These are phyloP conservation scores for Meredithiella fracta DNA, from an alignment of 2,329 filamentous ascomycete species.

Conservation along the genomic window DNA sequence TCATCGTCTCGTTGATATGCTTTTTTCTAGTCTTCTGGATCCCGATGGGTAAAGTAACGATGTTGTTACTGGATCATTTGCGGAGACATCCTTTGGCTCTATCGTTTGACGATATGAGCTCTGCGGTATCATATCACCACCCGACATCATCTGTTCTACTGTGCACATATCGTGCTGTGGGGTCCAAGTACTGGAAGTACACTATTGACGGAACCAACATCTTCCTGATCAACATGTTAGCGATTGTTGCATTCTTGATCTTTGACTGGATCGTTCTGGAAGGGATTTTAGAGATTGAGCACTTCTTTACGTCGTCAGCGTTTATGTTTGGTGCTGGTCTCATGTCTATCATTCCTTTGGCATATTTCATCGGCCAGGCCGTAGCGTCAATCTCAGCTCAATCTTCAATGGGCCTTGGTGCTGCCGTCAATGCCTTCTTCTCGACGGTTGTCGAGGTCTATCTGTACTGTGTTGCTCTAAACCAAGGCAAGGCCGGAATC, in stretches of 20 bases:
- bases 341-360: constrained; percentile 84
- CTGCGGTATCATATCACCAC: constrained; percentile 51
- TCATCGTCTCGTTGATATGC: constrained; percentile 73
- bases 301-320: constrained; percentile 62
- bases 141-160: constrained; percentile 75
- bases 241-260: constrained; percentile 84
- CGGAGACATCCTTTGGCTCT: constrained; percentile 82
- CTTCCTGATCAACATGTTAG: constrained; percentile 93
- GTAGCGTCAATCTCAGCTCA: constrained; percentile 97
- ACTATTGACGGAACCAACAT: constrained; percentile 97
- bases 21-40: constrained; percentile 98
- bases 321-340: constrained; percentile 74
- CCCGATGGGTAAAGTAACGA: constrained; percentile 91
- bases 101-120: constrained; percentile 77
- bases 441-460: constrained; percentile 96
- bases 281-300: constrained; percentile 49
- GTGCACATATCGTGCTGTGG: constrained; percentile 92
- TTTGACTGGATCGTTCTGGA: constrained; percentile 77
- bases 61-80: constrained; percentile 79
- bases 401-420: constrained; percentile 94
- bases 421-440: constrained; percentile 95
- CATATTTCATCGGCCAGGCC: constrained; percentile 96
- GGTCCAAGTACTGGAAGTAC: constrained; percentile 97
- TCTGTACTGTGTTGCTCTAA: constrained; percentile 86
- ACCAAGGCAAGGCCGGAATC: constrained; percentile 77